Conservation (phyloP, 139 green algal species). For the Parachlorella kessleri region DNA sequence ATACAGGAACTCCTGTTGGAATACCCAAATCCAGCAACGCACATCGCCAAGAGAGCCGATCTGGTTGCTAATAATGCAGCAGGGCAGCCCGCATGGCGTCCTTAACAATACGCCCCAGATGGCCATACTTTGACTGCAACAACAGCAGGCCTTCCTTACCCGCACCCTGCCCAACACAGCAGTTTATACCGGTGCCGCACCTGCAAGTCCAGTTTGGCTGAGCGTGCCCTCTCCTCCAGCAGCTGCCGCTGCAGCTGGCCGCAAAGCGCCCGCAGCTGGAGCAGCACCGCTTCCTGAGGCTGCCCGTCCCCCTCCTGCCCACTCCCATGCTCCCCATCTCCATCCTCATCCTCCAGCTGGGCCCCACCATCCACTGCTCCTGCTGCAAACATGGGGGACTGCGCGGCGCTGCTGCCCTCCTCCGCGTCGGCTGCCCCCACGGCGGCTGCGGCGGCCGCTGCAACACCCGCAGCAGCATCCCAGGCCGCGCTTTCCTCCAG, state of each 20-base stretch:
- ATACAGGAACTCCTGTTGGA: no score
- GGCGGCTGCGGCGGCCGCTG: not conserved
- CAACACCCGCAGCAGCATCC: conserved; percentile 7
- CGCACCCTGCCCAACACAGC: not conserved
- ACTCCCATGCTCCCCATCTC: no score
- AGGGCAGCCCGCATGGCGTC: not conserved
- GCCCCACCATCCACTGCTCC: not conserved
- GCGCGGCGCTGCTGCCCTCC: not conserved
- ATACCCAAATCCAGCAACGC: no score
- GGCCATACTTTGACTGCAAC: not conserved
- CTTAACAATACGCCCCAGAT: not conserved
- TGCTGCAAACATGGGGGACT: not conserved
- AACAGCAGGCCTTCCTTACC: not conserved
- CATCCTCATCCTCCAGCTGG: no score
- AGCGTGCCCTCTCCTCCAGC: conserved; percentile 24
- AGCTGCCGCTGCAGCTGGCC: conserved; percentile 25
- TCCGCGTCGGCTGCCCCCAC: not conserved
- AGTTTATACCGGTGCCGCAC: no score
- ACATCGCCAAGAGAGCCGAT: no score
- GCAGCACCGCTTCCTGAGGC: not conserved
- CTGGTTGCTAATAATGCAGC: not conserved
- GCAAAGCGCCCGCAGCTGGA: conserved; percentile 16
- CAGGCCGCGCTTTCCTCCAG: conserved; percentile 72
- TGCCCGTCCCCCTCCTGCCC: not conserved
- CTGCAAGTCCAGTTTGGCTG: conserved; percentile 27